These are phyloP conservation scores for Zymoseptoria brevis DNA, from an alignment of 2,329 filamentous ascomycete species.

Conservation along the genomic window DNA sequence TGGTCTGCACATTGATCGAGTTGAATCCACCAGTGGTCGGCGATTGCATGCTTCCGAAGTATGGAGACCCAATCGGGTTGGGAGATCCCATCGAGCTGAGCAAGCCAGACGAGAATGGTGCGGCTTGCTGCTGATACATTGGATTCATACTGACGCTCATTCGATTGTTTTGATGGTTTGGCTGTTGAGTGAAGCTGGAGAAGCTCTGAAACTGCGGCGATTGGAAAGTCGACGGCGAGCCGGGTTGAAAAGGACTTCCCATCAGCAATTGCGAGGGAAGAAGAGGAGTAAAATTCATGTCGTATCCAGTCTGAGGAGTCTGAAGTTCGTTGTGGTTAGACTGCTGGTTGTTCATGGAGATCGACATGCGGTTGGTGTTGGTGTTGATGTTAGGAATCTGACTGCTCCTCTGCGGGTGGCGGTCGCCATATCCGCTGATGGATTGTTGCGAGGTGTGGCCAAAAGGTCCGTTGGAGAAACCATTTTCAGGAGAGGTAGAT, in stretches of 20 bases:
- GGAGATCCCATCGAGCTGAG: conserved; percentile 84
- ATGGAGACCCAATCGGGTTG: conserved; percentile 74
- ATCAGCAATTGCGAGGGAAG: conserved; percentile 90
- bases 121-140: conserved; percentile 63
- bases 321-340: conserved; percentile 57
- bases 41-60: conserved; percentile 73
- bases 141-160: conserved; percentile 57
- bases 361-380: conserved; percentile 50
- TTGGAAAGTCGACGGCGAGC: conserved; percentile 79
- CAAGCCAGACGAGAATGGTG: conserved; percentile 64
- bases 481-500: conserved; percentile 64
- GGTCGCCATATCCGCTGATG: conserved; percentile 73
- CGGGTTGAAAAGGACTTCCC: conserved; percentile 93
- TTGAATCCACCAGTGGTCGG: conserved; percentile 66
- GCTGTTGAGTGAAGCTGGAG: conserved; percentile 62
- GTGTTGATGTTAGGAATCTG: conserved; percentile 95
- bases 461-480: conserved; percentile 89
- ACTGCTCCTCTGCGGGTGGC: conserved; percentile 66
- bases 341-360: conserved; percentile 30
- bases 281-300: conserved; percentile 97
- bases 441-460: conserved; percentile 62
- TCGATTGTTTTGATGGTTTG: conserved; percentile 40
- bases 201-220: conserved; percentile 88
- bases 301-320: conserved; percentile 80
- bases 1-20: conserved; percentile 45